Conservation (phyloP, 208 protist genomes). For the Leishmania amazonensis region DNA sequence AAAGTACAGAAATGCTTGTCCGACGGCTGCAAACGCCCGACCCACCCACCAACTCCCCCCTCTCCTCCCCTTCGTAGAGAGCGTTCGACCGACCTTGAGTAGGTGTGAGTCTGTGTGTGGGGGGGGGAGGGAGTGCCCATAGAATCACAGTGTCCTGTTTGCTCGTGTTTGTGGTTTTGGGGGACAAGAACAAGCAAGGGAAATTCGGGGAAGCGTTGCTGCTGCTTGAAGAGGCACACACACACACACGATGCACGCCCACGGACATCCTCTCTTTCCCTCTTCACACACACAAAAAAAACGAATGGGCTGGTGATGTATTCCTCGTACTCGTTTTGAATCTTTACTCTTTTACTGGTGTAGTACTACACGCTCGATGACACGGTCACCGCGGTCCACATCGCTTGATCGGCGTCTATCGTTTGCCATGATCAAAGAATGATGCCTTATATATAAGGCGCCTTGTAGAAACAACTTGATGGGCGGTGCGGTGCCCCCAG, state of each 20-base stretch:
- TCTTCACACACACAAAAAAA: not conserved
- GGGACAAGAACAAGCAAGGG: not conserved
- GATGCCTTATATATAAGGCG: not conserved
- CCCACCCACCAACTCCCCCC: not conserved
- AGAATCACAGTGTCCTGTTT: not conserved
- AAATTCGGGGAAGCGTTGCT: not conserved
- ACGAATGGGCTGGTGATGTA: not conserved
- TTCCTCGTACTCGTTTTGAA: not conserved
- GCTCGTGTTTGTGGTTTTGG: not conserved
- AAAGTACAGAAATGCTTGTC: not conserved
- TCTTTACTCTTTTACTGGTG: not conserved
- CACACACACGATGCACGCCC: not conserved
- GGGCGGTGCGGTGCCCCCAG: not conserved
- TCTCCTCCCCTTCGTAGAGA: not conserved
- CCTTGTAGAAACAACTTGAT: not conserved
- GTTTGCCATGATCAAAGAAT: not conserved
- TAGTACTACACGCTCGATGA: not conserved
- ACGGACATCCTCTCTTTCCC: not conserved
- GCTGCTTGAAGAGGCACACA: not conserved
- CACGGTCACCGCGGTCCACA: not conserved
- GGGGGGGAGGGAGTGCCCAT: not conserved
- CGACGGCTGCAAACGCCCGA: not conserved
- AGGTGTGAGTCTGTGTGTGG: not conserved
- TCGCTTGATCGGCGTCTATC: not conserved
- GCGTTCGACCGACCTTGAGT: not conserved